Evolutionary conservation across 306 rosid species (phyloP).

Genomic region (Abrus pulchellus): DNA sequence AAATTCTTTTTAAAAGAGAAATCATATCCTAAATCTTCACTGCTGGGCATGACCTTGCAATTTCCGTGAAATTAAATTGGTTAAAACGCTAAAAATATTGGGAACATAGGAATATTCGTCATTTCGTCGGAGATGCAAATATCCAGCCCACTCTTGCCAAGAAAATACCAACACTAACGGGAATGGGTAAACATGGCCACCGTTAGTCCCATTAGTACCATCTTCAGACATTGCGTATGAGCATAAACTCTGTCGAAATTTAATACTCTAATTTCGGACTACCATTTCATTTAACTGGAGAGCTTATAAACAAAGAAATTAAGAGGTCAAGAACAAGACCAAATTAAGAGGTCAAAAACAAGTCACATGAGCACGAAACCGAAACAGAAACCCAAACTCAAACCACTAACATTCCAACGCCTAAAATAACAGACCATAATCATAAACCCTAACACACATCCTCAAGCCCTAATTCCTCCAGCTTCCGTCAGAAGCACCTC

Average conservation of each 20-base stretch:
- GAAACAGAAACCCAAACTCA: not conserved
- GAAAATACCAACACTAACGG: too few species aligned
- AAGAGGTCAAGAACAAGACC: not conserved
- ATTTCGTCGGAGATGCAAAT: too few species aligned
- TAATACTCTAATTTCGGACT: not conserved
- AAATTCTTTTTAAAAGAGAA: too few species aligned
- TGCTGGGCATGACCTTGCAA: too few species aligned
- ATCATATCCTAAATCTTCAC: too few species aligned
- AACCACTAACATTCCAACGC: not conserved
- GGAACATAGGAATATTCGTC: too few species aligned
- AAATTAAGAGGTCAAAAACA: not conserved
- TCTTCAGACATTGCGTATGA: too few species aligned
- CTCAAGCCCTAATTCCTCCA: not conserved
- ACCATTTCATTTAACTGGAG: not conserved
- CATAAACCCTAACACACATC: not conserved
- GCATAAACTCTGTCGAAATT: not conserved
- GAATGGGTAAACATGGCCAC: too few species aligned
- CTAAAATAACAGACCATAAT: not conserved
- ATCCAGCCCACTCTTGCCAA: too few species aligned
- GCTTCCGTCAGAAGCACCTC: constrained; percentile 52
- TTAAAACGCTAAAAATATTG: too few species aligned
- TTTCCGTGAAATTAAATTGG: too few species aligned
- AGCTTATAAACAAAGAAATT: not conserved
- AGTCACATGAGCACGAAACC: not conserved
- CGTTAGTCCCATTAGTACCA: too few species aligned